These are phyloP conservation scores for Arthrobotrys musiformis DNA, from an alignment of 2,329 filamentous ascomycete genomes.

Conservation along the genomic window DNA sequence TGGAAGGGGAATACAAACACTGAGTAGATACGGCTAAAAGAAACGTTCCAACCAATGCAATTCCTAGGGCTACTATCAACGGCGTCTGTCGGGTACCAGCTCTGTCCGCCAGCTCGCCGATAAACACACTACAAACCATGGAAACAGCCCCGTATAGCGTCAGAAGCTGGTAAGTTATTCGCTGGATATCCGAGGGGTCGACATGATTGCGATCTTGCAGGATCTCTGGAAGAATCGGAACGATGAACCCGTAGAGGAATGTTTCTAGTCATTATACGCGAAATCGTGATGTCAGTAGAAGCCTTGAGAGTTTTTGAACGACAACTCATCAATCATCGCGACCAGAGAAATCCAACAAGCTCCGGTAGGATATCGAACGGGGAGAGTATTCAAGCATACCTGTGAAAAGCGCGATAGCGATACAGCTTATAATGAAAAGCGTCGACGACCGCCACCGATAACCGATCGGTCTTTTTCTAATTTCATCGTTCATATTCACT, in stretches of 20 bases:
- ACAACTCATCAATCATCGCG: too few species aligned
- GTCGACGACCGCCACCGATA: conserved; percentile 25
- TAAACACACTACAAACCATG: conserved; percentile 67
- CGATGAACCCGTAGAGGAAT: conserved; percentile 71
- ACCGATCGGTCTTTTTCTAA: not conserved
- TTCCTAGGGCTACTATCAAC: conserved; percentile 69
- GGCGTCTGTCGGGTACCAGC: conserved; percentile 68
- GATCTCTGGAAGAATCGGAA: conserved; percentile 66
- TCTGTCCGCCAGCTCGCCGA: conserved; percentile 69
- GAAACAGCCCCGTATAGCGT: conserved; percentile 69
- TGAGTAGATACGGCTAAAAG: conserved; percentile 64
- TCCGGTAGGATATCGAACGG: too few species aligned
- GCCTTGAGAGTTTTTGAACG: too few species aligned
- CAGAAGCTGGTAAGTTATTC: conserved; percentile 68
- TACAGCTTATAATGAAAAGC: conserved; percentile 10
- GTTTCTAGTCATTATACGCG: too few species aligned
- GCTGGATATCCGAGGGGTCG: conserved; percentile 67
- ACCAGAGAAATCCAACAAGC: too few species aligned
- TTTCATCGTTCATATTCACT: not conserved
- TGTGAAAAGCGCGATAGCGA: conserved; percentile 13
- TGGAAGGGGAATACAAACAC: conserved; percentile 51
- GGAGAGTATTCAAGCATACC: too few species aligned
- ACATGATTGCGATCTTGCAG: conserved; percentile 67
- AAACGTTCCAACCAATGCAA: conserved; percentile 68
- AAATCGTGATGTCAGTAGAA: too few species aligned